These are phyloP conservation scores for Heterobasidion parviporum DNA, from an alignment of 1,284 basidiomycete species.

Conservation along the genomic window DNA sequence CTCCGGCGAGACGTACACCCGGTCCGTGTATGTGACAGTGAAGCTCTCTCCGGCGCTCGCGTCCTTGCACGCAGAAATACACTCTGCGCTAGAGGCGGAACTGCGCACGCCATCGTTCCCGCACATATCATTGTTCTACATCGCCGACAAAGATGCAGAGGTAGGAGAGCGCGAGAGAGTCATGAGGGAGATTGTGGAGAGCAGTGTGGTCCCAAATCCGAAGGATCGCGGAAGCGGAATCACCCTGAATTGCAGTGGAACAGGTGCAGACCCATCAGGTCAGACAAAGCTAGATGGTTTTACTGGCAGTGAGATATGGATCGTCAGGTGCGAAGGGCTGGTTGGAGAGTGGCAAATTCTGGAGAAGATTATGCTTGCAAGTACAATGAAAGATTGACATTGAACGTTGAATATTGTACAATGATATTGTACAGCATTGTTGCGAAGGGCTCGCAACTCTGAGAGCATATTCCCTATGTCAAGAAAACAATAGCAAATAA, in stretches of 20 bases:
- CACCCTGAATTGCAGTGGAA: conserved; percentile 24
- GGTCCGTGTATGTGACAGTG: conserved; percentile 57
- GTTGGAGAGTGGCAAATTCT: conserved; percentile 52
- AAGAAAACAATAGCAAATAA: too few species aligned
- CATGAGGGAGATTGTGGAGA: conserved; percentile 26
- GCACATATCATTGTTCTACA: conserved; percentile 66
- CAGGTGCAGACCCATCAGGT: conserved; percentile 10
- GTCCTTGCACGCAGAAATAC: conserved; percentile 40
- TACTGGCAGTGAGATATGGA: conserved; percentile 49
- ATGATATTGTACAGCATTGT: background rate
- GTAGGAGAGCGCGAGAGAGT: conserved; percentile 21
- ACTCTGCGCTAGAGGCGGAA: conserved; percentile 30
- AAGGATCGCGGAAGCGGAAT: conserved; percentile 13
- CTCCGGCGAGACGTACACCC: conserved; percentile 54
- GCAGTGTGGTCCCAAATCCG: conserved; percentile 23
- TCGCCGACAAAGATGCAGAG: conserved; percentile 46
- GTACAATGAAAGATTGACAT: background rate
- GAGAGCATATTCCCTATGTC: too few species aligned
- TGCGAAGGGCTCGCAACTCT: too few species aligned
- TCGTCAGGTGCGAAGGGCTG: conserved; percentile 52
- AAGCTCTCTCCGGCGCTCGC: conserved; percentile 34
- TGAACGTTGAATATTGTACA: background rate
- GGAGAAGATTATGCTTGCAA: conserved; percentile 24
- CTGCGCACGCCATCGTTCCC: conserved; percentile 48
- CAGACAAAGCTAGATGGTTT: conserved; percentile 35